Percentiles rank a stretch among this genome's conserved stretches.
phyloP scores from a whole-genome alignment of 192 early-diverging fungal genomes.

The Coemansia sp. region DNA sequence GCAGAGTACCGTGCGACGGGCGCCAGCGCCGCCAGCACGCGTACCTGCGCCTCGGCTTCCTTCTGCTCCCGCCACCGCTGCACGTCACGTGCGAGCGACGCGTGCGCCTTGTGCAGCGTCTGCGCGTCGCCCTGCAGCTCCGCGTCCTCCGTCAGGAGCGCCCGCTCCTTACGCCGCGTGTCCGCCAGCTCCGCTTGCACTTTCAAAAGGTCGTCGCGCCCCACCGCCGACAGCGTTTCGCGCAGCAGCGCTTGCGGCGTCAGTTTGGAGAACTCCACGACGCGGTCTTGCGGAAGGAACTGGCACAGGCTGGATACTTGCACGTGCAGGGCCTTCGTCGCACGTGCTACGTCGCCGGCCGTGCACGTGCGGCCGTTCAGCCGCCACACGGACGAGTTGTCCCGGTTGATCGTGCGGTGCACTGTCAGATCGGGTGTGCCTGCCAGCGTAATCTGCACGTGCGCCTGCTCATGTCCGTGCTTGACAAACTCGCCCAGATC shows the following conservation, averaged over 20 bases:
- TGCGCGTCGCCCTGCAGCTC: constrained; percentile 58
- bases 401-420: constrained; percentile 60
- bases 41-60: constrained; percentile 59
- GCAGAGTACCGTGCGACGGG: constrained; percentile 61
- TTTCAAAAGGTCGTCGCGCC: constrained; percentile 60
- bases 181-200: constrained; percentile 68
- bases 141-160: constrained; percentile 43
- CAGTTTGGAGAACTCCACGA: constrained; percentile 91
- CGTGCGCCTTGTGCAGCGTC: constrained; percentile 66
- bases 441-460: constrained; percentile 86
- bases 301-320: constrained; percentile 98
- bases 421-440: constrained; percentile 38
- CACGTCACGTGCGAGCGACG: constrained; percentile 74
- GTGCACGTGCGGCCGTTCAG: constrained; percentile 67
- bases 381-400: constrained; percentile 73
- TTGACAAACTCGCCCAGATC: constrained; percentile 95
- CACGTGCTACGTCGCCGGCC: constrained; percentile 64
- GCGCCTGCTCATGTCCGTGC: constrained; percentile 73
- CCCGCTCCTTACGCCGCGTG: constrained; percentile 55
- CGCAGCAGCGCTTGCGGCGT: constrained; percentile 68
- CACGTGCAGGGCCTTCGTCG: constrained; percentile 65
- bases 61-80: constrained; percentile 69
- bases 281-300: constrained; percentile 95
- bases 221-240: constrained; percentile 85
- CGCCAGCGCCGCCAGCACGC: constrained; percentile 59